Conservation (phyloP, 352 stramenopile genomes). For the Globisporangium alternatum region DNA sequence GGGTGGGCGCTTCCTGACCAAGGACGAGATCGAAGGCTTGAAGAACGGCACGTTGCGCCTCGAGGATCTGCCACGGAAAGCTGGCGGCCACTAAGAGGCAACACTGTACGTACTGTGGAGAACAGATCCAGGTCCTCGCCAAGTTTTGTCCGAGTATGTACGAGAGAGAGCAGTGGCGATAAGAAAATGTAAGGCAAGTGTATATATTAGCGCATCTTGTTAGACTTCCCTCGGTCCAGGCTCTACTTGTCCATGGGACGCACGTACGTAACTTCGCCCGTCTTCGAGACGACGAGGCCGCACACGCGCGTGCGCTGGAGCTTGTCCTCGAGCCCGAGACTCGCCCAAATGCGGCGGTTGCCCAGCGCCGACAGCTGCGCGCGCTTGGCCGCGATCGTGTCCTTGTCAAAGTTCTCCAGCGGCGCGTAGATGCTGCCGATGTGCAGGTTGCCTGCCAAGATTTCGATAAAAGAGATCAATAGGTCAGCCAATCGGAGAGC, state of each 20-base stretch:
- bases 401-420: conserved; percentile 74
- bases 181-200: conserved; percentile 3
- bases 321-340: conserved; percentile 81
- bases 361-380: conserved; percentile 66
- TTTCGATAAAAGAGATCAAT: conserved; percentile 2
- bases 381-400: conserved; percentile 78
- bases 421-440: conserved; percentile 70
- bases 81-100: conserved; percentile 15
- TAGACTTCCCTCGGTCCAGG: not conserved
- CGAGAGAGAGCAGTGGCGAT: not conserved
- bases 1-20: conserved; percentile 80
- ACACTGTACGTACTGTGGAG: not conserved
- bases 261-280: conserved; percentile 73
- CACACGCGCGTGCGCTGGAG: conserved; percentile 44
- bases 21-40: conserved; percentile 73
- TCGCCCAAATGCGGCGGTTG: conserved; percentile 84
- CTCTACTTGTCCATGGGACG: conserved; percentile 54
- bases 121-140: not conserved
- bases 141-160: conserved; percentile 3
- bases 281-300: conserved; percentile 69
- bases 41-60: conserved; percentile 63
- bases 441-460: conserved; percentile 48
- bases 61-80: conserved; percentile 55
- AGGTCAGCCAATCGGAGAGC: not conserved
- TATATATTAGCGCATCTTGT: conserved; percentile 8